A percentile compares a stretch with the other conserved stretches of the same genome.
phyloP scores from a whole-genome alignment of 2,329 filamentous ascomycete genomes.

The Neonectria hederae region DNA sequence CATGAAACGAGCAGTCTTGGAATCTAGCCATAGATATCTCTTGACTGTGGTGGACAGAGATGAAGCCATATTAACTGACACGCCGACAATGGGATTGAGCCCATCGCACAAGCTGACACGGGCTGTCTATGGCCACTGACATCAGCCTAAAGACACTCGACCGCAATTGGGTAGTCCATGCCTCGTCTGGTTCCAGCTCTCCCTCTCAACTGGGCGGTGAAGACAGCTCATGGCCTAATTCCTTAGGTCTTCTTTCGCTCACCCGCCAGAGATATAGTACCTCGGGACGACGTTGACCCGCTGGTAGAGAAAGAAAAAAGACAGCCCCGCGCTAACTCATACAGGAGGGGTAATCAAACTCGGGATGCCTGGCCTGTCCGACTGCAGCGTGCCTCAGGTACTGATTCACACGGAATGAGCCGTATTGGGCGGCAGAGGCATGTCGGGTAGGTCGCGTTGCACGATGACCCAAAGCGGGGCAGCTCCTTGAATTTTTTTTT shows the following conservation, averaged over 20 bases:
- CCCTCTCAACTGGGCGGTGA: conserved; percentile 13
- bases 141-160: neutral
- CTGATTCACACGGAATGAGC: neutral
- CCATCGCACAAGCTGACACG: neutral
- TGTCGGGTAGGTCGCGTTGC: neutral
- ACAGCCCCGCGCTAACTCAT: conserved; percentile 30
- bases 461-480: conserved; percentile 22
- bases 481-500: conserved; percentile 27
- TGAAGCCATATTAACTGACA: neutral
- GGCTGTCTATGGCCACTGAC: neutral
- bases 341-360: conserved; percentile 12
- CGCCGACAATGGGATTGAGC: neutral
- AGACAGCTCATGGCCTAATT: neutral
- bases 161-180: neutral
- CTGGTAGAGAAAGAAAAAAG: conserved; percentile 22
- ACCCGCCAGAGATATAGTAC: neutral
- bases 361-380: neutral
- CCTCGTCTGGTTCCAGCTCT: neutral
- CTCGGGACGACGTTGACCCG: conserved; percentile 20
- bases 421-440: neutral
- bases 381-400: conserved; percentile 1
- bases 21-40: neutral
- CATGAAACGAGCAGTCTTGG: neutral
- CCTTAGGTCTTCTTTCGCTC: neutral
- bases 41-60: neutral